A percentile compares a stretch with the other conserved stretches of the same genome.
Evolutionary conservation across 1,284 basidiomycete genomes (phyloP).

Genomic region (Moesziomyces aphidis): DNA sequence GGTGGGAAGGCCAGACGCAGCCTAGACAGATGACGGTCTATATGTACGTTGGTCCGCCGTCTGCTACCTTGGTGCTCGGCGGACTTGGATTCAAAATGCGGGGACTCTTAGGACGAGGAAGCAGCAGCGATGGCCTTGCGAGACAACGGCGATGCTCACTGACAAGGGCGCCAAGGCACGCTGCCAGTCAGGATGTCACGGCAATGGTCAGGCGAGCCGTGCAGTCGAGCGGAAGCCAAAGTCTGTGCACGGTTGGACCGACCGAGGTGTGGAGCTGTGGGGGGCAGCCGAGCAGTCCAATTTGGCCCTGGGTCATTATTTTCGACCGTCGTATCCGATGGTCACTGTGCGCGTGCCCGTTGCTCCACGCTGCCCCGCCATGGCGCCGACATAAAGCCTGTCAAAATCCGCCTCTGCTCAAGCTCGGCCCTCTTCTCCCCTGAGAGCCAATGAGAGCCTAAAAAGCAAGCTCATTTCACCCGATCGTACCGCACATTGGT

Average conservation of each 20-base stretch:
- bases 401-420: too few relatives aligned
- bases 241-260: constrained; percentile 1
- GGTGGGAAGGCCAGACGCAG: too few relatives aligned
- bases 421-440: not conserved
- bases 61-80: too few relatives aligned
- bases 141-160: constrained; percentile 2
- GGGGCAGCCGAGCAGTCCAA: not conserved
- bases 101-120: constrained; percentile 1
- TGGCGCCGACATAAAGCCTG: too few relatives aligned
- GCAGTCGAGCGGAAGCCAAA: constrained; percentile 4
- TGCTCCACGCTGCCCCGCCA: not conserved
- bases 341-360: not conserved
- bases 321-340: constrained; percentile 22
- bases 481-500: too few relatives aligned
- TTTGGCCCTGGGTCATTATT: not conserved
- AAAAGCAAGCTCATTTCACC: too few relatives aligned
- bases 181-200: constrained; percentile 21
- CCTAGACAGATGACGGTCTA: not conserved
- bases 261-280: constrained; percentile 5
- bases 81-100: constrained; percentile 3
- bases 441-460: too few relatives aligned
- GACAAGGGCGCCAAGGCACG: not conserved
- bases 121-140: too few relatives aligned
- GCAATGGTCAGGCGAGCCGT: constrained; percentile 17
- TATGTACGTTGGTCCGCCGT: not conserved